Evolutionary conservation across 2,329 filamentous ascomycete genomes (phyloP), one percentile per base, ranked within the genome.

Genomic region (Scedosporium boydii): DNA sequence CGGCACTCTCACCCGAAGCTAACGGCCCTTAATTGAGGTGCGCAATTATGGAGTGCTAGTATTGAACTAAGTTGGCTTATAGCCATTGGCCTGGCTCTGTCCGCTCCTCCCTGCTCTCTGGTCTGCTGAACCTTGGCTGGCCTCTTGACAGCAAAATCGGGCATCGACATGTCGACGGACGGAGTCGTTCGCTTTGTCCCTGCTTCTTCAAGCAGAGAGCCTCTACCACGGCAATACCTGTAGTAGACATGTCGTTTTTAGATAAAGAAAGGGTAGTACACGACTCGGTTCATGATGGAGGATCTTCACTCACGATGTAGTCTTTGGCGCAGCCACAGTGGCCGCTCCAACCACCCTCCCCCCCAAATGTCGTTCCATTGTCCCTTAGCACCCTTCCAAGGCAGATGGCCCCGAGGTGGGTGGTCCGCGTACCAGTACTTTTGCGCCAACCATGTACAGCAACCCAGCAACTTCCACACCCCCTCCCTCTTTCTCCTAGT

Each of bases 371-470:
- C 51, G 51, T 55, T 27, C 51, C 59, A 41, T 27, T n/a, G 21
- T 53, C 21, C 44, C 18, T 9, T 16, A 55, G 12, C 51, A 55
- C 51, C 14, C 58, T 44, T 51, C 48, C 26, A 51, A 46, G 42
- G 29, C 26, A 60, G 38, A 29, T 14, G 16, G 21, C 4, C 12
- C 12, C 18, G 51, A 55, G 23, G 6, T 27, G 18, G 23, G 6
- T 27, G 18, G 51, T 55, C 59, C 44, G 26, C 59, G 59, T 60
- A 60, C 59, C 44, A 51, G 59, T 60, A 60, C 59, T 60, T 60
- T 53, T 10, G n/a, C 26, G 34, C 44, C 26, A 34, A 29, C 59
- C 44, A 53, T 29, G 18, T 44, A 29, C 12, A 18, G 4, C n/a
- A 34, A 27, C 42, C 34, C 58, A 7, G 58, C 42, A 29, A 27